Evolutionary conservation across 257 asterid species (phyloP).

Genomic region (Leptodermis oblonga): DNA sequence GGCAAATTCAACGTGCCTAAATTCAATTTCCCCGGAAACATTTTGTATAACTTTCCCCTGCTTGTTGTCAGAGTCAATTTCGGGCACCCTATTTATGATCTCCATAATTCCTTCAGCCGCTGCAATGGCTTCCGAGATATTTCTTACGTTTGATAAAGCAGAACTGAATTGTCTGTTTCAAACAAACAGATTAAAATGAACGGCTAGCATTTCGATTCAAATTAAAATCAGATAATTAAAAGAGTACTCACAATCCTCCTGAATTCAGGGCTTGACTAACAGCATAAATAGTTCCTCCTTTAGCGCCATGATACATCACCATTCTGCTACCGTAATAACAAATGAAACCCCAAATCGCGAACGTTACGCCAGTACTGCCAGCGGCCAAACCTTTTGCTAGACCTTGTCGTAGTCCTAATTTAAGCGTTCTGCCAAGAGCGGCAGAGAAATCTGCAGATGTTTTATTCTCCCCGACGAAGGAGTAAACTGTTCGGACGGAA

Average conservation of each 20-base stretch:
- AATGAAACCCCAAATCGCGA: slow-evolving; percentile 76
- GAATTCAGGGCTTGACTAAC: slow-evolving; percentile 68
- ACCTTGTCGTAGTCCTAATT: slow-evolving; percentile 67
- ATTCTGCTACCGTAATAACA: slow-evolving; percentile 84
- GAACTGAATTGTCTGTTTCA: no score
- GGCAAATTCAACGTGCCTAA: slow-evolving; percentile 48
- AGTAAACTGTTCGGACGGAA: slow-evolving; percentile 73
- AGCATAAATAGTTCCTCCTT: slow-evolving; percentile 78
- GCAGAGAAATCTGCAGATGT: slow-evolving; percentile 40
- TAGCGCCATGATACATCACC: no score
- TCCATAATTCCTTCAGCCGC: no score
- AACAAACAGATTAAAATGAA: no score
- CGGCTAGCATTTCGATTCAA: no score
- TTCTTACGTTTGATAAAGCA: no score
- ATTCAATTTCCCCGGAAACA: slow-evolving; percentile 66
- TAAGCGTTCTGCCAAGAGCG: slow-evolving; percentile 72
- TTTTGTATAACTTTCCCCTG: no score
- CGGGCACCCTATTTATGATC: no score
- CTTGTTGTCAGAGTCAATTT: no score
- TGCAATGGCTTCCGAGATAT: no score
- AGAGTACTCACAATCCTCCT: slow-evolving; percentile 87
- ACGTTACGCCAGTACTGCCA: no score
- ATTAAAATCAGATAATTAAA: no score
- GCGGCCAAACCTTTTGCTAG: slow-evolving; percentile 81
- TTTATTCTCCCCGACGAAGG: slow-evolving; percentile 69